Evolutionary conservation across 2,329 filamentous ascomycete genomes (phyloP), one percentile per base, ranked within the genome.

Genomic region (Phoma herbarum): DNA sequence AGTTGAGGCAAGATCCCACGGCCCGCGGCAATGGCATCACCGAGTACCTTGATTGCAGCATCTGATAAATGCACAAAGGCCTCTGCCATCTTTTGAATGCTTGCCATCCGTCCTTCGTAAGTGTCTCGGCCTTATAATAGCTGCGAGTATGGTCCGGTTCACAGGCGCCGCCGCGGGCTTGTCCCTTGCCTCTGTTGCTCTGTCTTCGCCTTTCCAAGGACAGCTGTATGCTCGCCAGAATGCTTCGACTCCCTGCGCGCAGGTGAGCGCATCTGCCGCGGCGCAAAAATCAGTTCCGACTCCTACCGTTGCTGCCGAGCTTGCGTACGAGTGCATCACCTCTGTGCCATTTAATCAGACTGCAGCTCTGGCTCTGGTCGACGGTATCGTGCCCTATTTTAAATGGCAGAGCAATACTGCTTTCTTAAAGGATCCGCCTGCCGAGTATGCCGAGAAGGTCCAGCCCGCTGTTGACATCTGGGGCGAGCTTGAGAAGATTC

Each of bases 301-400:
- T 5, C 78, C 78, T 1, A 80, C 75, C 11, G 77, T 82, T 4
- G 72, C 79, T 25, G 80, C 80, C 7, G 58, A 76, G 52, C 61
- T 81, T 48, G 81, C 80, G 3, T 81, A 80, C 60, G 77, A 82
- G 4, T 83, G 81, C 61, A 73, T 82, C 14, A 80, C 75, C 20
- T 78, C 75, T 18, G 77, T 81, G 5, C 80, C 80, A 2, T 78
- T 82, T 66, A 82, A 82, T 63, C 74, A 76, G 51, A 76, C 72
- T 33, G 74, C 72, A 22, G 78, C 77, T 52, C 67, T 78, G 44
- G 75, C 70, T 18, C 66, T 82, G 31, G 61, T 82, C 26, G 76
- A 80, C 18, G 75, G 76, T 7, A 72, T 82, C n/a, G 71, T 73
- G 16, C 80, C 81, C 1, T 83, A 81, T 62, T 69, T 82, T 41